Evolutionary conservation across 768 basidiomycete species (phyloP).

Genomic region (Boletus pseudo-olivaceus): DNA sequence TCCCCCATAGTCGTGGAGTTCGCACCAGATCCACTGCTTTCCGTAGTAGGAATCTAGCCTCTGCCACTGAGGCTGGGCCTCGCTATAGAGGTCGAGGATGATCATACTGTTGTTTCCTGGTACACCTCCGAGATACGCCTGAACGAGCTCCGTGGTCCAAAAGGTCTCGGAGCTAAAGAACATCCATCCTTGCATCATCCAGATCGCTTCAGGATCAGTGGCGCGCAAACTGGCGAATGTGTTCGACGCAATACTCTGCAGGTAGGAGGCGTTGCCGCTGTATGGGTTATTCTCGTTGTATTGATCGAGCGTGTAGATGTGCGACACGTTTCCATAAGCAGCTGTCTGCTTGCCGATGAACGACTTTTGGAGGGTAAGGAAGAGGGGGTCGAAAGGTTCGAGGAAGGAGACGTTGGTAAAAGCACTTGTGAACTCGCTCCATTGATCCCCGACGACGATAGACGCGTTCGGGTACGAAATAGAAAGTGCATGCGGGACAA

Average conservation of each 20-base stretch:
- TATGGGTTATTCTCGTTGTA: slow-evolving; percentile 42
- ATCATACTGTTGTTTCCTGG: slow-evolving; percentile 37
- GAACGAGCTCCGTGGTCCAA: slow-evolving; percentile 39
- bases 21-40: slow-evolving; percentile 41
- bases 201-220: slow-evolving; percentile 38
- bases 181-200: slow-evolving; percentile 45
- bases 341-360: slow-evolving; percentile 38
- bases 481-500: slow-evolving; percentile 35
- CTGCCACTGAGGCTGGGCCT: slow-evolving; percentile 41
- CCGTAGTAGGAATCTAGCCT: slow-evolving; percentile 38
- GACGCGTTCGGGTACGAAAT: slow-evolving; percentile 33
- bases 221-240: slow-evolving; percentile 37
- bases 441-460: slow-evolving; percentile 34
- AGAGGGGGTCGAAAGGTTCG: slow-evolving; percentile 39
- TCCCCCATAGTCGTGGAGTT: slow-evolving; percentile 39
- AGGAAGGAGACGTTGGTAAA: slow-evolving; percentile 40
- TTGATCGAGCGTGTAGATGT: slow-evolving; percentile 44
- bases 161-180: slow-evolving; percentile 35
- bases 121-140: slow-evolving; percentile 39
- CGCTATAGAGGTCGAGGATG: slow-evolving; percentile 40
- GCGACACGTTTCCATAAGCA: slow-evolving; percentile 37
- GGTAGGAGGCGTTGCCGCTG: slow-evolving; percentile 32
- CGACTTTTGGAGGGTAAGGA: slow-evolving; percentile 33
- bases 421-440: slow-evolving; percentile 32
- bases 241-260: slow-evolving; percentile 31